Conservation (phyloP, 2,329 filamentous ascomycete genomes). For the Aspergillus bombycis region DNA sequence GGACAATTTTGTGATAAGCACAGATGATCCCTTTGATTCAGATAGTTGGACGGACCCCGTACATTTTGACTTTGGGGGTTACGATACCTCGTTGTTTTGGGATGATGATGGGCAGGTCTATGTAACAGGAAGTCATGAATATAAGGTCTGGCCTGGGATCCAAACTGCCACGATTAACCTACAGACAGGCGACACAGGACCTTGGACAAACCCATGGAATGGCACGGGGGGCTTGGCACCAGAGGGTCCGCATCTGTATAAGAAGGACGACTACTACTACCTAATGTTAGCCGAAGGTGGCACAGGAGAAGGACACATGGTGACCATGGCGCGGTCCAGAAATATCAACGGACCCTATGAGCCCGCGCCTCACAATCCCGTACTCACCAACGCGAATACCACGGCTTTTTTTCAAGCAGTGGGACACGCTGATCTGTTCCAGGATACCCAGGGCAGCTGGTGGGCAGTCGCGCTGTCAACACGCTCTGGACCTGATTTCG, state of each 20-base stretch:
- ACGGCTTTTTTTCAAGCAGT: constrained; percentile 54
- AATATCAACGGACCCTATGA: constrained; percentile 45
- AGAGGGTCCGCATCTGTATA: constrained; percentile 36
- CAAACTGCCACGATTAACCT: constrained; percentile 31
- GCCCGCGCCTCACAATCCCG: constrained; percentile 42
- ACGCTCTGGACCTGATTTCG: constrained; percentile 38
- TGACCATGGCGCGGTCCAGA: constrained; percentile 34
- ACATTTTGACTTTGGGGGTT: constrained; percentile 13
- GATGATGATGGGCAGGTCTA: constrained; percentile 23
- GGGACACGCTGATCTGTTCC: constrained; percentile 61
- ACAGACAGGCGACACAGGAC: constrained; percentile 21
- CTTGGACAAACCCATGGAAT: constrained; percentile 42
- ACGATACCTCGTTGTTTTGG: constrained; percentile 28
- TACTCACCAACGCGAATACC: constrained; percentile 46
- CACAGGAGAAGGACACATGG: constrained; percentile 31
- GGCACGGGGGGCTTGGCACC: constrained; percentile 49
- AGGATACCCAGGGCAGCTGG: constrained; percentile 56
- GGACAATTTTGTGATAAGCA: constrained; percentile 23
- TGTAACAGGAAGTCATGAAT: constrained; percentile 13
- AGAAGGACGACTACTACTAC: constrained; percentile 36
- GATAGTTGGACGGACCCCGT: constrained; percentile 21
- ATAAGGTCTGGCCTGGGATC: constrained; percentile 5
- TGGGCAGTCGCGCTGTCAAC: constrained; percentile 55
- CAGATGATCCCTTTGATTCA: constrained; percentile 17
- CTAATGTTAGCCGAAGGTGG: constrained; percentile 32